Evolutionary conservation across 768 basidiomycete species (phyloP), one percentile per base, ranked within the genome.

Genomic region (Lactarius tabidus): DNA sequence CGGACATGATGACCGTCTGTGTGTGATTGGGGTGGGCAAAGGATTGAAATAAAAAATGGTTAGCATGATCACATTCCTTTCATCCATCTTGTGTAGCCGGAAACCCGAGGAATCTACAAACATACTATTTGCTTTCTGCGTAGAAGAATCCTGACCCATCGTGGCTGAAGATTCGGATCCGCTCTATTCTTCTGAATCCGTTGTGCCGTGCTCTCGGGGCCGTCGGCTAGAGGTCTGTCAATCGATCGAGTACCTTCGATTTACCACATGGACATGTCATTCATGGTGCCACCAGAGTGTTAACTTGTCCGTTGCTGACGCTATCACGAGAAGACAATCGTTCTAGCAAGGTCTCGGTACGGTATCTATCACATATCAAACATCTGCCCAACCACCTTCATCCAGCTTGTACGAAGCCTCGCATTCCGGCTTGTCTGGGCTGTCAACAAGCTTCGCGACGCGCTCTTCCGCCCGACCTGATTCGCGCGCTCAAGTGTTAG

Each of bases 361-460:
- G 36, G 5, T 14, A 48, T 66, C 45, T 28, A 62, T 23, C 60
- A 35, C 29, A 28, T 8, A 54, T 85, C 74, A 94, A 65, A 93
- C 85, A 72, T 94, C 92, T 23, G 85, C 82, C 92, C 92, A 94
- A 35, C 92, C 92, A 43, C 92, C 92, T 80, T 93, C 92, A 71
- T 93, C 91, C 33, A 94, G 79, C 74, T 93, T 94, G 76, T 94
- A 94, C 4, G 92, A 91, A 9, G 93, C 92, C 75, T 94, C 92
- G 73, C 90, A 92, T 76, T 94, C 92, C 20, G 92, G 92, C 55
- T 87, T 83, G 71, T 94, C 92, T 6, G 92, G 92, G 71, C 91
- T 93, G 74, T 94, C 92, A 31, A 94, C 93, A 4, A 94, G 79
- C 72, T 94, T 94, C 8, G 92, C 92, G 33, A 94, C 91, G 67